Evolutionary conservation across 352 stramenopile genomes (phyloP).

Genomic region (Globisporangium mamillatum): DNA sequence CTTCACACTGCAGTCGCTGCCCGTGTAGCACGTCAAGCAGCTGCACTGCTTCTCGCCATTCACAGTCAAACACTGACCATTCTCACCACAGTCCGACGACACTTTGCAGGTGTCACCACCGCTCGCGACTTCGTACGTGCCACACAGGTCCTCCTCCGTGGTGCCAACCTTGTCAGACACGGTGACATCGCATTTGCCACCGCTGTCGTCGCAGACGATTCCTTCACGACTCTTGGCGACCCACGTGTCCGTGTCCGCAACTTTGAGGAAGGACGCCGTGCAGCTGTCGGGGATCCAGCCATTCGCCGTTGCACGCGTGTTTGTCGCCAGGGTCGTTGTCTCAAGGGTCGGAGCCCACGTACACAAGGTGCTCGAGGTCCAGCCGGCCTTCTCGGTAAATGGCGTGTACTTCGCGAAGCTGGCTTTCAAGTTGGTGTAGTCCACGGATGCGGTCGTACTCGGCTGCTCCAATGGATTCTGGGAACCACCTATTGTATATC

Average conservation of each 20-base stretch:
- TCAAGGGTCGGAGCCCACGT: constrained; percentile 53
- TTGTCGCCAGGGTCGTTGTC: constrained; percentile 56
- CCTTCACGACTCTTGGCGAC: constrained; percentile 68
- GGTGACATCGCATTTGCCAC: constrained; percentile 64
- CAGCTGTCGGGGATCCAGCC: constrained; percentile 75
- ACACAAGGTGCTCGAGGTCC: constrained; percentile 60
- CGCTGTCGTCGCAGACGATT: constrained; percentile 60
- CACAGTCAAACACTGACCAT: constrained; percentile 67
- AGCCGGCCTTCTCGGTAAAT: constrained; percentile 37
- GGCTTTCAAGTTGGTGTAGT: constrained; percentile 77
- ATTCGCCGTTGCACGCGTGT: constrained; percentile 45
- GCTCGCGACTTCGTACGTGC: constrained; percentile 54
- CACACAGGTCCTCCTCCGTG: constrained; percentile 78
- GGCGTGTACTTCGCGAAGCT: constrained; percentile 61
- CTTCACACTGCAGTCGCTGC: constrained; percentile 73
- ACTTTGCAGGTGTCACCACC: constrained; percentile 64
- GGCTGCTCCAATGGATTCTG: constrained; percentile 58
- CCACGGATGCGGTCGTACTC: constrained; percentile 51
- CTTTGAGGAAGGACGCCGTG: constrained; percentile 45
- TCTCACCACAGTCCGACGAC: constrained; percentile 64
- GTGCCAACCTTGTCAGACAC: constrained; percentile 49
- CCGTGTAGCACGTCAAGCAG: constrained; percentile 77
- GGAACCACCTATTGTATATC: constrained; percentile 18
- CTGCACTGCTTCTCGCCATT: constrained; percentile 67
- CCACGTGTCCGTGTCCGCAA: constrained; percentile 65